Conservation (phyloP, 2,329 filamentous ascomycete genomes). For the Xylariaceae sp. region DNA sequence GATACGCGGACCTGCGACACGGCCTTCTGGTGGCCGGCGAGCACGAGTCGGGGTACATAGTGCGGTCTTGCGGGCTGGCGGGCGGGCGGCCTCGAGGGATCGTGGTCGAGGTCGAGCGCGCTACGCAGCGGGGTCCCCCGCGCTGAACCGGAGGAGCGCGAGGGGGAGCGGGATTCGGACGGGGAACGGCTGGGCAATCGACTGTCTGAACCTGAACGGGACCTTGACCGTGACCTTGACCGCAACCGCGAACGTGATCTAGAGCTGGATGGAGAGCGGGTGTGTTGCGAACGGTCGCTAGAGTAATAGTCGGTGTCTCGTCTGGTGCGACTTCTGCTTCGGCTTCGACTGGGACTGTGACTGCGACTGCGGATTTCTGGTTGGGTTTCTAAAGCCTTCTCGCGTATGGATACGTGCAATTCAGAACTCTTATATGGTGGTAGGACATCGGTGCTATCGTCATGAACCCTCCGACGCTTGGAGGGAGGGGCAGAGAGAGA, state of each 20-base stretch:
- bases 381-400: slow-evolving; percentile 30
- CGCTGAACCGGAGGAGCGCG: slow-evolving; percentile 16
- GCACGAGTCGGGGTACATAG: slow-evolving; percentile 70
- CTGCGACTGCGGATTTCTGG: slow-evolving; percentile 29
- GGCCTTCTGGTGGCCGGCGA: slow-evolving; percentile 77
- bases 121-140: slow-evolving; percentile 25
- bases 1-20: slow-evolving; percentile 89
- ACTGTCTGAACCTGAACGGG: slow-evolving; percentile 18
- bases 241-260: slow-evolving; percentile 16
- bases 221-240: slow-evolving; percentile 18
- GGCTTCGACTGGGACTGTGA: slow-evolving; percentile 2
- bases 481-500: slow-evolving; percentile 39
- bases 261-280: slow-evolving; percentile 20
- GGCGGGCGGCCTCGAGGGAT: slow-evolving; percentile 35
- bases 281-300: slow-evolving; percentile 34
- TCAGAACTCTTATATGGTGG: slow-evolving; percentile 51
- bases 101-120: slow-evolving; percentile 9
- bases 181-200: slow-evolving; percentile 1
- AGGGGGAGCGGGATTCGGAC: slow-evolving; percentile 13
- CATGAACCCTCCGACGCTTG: slow-evolving; percentile 46
- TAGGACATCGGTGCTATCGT: slow-evolving; percentile 45
- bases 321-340: slow-evolving; percentile 18
- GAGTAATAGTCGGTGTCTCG: slow-evolving; percentile 34
- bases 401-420: slow-evolving; percentile 36
- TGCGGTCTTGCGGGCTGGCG: slow-evolving; percentile 60